Evolutionary conservation across 2,329 filamentous ascomycete genomes (phyloP).

Genomic region (Xylaria hypoxylon): DNA sequence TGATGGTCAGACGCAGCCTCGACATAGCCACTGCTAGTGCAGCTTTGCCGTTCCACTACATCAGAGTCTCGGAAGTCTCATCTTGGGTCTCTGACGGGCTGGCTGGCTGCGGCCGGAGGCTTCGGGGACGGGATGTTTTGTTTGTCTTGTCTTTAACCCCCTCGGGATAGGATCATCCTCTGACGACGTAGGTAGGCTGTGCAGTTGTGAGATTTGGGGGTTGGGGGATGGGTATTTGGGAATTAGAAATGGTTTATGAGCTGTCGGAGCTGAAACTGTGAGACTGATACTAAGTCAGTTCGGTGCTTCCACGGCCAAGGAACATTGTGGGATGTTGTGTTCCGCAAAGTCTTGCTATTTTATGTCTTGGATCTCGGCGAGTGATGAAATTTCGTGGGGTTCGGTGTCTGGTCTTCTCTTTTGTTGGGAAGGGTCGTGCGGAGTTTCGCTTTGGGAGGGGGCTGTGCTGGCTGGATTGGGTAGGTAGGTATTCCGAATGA

Average conservation of each 20-base stretch:
- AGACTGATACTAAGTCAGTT: no score
- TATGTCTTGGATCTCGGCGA: background rate
- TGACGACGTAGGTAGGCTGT: background rate
- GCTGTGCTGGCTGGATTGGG: constrained; percentile 26
- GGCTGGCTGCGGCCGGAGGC: background rate
- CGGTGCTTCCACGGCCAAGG: no score
- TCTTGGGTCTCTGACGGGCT: background rate
- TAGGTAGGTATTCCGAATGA: constrained; percentile 13
- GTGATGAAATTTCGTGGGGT: background rate
- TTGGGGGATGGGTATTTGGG: no score
- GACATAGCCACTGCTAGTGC: constrained; percentile 32
- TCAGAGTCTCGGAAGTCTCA: background rate
- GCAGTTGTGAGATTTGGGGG: background rate
- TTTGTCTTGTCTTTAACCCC: background rate
- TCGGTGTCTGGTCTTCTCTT: background rate
- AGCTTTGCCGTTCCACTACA: constrained; percentile 3
- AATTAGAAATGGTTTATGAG: background rate
- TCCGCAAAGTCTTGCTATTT: background rate
- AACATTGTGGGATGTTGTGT: background rate
- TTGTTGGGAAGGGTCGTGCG: background rate
- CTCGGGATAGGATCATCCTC: background rate
- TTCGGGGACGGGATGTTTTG: background rate
- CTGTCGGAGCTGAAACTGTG: background rate
- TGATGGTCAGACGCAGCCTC: background rate
- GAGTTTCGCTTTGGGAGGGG: constrained; percentile 3